A percentile compares a stretch with the other conserved stretches of the same genome.
Conservation (phyloP, 768 basidiomycete species). For the Boletus sp. region DNA sequence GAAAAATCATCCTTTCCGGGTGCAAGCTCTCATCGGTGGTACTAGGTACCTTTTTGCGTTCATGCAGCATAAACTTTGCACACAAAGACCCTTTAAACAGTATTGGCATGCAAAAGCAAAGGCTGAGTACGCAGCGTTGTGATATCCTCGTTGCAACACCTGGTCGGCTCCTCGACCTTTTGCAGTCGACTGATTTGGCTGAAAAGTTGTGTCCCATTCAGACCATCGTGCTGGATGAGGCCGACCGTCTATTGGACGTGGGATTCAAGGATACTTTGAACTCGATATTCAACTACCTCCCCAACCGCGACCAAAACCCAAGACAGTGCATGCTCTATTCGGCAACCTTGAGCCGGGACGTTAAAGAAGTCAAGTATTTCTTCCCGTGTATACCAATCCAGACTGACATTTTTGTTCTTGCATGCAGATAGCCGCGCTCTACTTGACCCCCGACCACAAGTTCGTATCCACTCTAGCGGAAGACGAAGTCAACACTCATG, state of each 20-base stretch:
- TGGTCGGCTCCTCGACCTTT: conserved; percentile 69
- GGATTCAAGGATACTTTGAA: conserved; percentile 69
- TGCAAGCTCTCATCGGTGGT: conserved; percentile 53
- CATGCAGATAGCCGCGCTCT: conserved; percentile 26
- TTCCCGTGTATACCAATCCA: background rate
- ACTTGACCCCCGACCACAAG: conserved; percentile 26
- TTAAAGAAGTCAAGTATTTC: conserved; percentile 42
- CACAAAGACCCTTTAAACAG: conserved; percentile 9
- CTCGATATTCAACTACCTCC: conserved; percentile 49
- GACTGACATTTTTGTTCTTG: background rate
- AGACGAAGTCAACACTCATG: conserved; percentile 59
- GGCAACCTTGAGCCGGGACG: conserved; percentile 71
- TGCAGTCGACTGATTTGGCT: conserved; percentile 43
- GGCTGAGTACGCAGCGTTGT: conserved; percentile 28
- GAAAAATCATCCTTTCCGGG: conserved; percentile 38
- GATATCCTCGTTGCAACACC: conserved; percentile 73
- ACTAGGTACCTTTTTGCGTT: conserved; percentile 36
- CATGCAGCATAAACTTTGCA: background rate
- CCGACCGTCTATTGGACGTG: conserved; percentile 69
- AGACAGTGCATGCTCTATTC: conserved; percentile 70
- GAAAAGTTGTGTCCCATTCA: conserved; percentile 38
- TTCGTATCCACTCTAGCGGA: conserved; percentile 59
- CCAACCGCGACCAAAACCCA: conserved; percentile 44
- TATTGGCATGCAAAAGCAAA: conserved; percentile 25
- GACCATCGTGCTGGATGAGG: conserved; percentile 65